Percentiles rank a stretch among this genome's conserved stretches.
phyloP scores from a whole-genome alignment of 2,329 filamentous ascomycete genomes.

The Nectriaceae sp. region DNA sequence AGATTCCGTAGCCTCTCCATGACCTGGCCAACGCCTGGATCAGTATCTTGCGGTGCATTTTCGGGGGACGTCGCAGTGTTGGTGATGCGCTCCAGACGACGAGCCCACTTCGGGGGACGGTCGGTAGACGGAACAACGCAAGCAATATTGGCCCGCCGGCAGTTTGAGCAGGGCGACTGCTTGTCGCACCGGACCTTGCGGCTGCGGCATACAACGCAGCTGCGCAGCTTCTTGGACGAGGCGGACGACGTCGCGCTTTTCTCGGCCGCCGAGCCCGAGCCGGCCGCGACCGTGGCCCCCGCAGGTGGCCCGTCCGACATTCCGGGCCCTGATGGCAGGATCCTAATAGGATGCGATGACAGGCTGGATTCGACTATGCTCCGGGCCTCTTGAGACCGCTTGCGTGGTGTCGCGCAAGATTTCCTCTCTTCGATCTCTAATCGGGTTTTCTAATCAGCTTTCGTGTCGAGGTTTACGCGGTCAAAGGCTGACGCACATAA shows the following conservation, averaged over 20 bases:
- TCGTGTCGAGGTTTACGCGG: too few species aligned
- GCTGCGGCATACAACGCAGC: slow-evolving; percentile 52
- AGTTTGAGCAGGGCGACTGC: slow-evolving; percentile 57
- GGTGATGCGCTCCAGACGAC: slow-evolving; percentile 47
- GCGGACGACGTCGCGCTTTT: slow-evolving; percentile 21
- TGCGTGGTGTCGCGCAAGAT: too few species aligned
- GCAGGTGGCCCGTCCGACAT: slow-evolving; percentile 2
- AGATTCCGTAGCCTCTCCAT: slow-evolving; percentile 52
- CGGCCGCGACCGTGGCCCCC: slow-evolving; percentile 9
- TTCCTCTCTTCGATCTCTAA: too few species aligned
- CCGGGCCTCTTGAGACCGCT: too few species aligned
- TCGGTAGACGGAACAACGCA: slow-evolving; percentile 53
- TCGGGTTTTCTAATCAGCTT: too few species aligned
- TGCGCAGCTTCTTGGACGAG: slow-evolving; percentile 39
- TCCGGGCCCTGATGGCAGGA: background rate
- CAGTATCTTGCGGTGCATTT: slow-evolving; percentile 21
- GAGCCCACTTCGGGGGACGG: slow-evolving; percentile 55
- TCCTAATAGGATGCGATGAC: too few species aligned
- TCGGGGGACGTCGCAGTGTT: slow-evolving; percentile 32
- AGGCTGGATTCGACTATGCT: too few species aligned
- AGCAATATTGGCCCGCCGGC: slow-evolving; percentile 52
- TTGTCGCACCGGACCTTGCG: slow-evolving; percentile 63
- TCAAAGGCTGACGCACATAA: too few species aligned
- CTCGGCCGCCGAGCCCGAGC: slow-evolving; percentile 22
- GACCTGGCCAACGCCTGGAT: slow-evolving; percentile 37